Conservation (phyloP, 2,329 filamentous ascomycete species). For the Botryotinia convoluta region DNA sequence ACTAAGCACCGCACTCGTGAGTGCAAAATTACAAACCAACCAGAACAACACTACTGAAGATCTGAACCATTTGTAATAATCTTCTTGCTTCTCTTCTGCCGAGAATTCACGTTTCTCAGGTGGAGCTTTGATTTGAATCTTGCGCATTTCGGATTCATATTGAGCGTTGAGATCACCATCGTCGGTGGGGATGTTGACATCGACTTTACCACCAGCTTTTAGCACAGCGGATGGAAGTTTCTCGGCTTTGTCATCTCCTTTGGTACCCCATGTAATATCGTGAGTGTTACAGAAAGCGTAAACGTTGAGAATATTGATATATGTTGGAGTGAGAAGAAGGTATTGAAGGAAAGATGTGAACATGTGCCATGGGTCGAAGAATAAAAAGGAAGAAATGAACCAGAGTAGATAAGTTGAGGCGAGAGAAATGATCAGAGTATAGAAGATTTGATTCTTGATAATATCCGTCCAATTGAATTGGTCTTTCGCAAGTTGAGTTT, state of each 20-base stretch:
- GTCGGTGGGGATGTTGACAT: slow-evolving; percentile 80
- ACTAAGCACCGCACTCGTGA: slow-evolving; percentile 82
- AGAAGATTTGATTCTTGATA: slow-evolving; percentile 80
- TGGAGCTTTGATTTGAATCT: slow-evolving; percentile 72
- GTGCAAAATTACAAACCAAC: slow-evolving; percentile 94
- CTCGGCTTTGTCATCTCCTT: slow-evolving; percentile 95
- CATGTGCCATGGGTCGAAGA: slow-evolving; percentile 99
- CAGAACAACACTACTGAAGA: slow-evolving; percentile 88
- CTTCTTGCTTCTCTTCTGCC: slow-evolving; percentile 78
- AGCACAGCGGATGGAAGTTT: slow-evolving; percentile 84
- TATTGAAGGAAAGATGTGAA: slow-evolving; percentile 90
- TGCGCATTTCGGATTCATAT: slow-evolving; percentile 79
- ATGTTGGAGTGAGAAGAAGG: slow-evolving; percentile 85
- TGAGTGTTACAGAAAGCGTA: slow-evolving; percentile 99
- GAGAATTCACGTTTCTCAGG: slow-evolving; percentile 64
- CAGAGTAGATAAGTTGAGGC: slow-evolving; percentile 88
- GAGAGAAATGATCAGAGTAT: slow-evolving; percentile 89
- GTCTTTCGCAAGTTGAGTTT: slow-evolving; percentile 60
- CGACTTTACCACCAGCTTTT: slow-evolving; percentile 93
- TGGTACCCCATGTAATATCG: slow-evolving; percentile 98
- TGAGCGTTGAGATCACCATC: slow-evolving; percentile 93
- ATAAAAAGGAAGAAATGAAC: slow-evolving; percentile 93
- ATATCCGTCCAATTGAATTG: slow-evolving; percentile 69
- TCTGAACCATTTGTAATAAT: slow-evolving; percentile 96
- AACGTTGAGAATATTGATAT: slow-evolving; percentile 96